Evolutionary conservation across 495 filamentous ascomycete species (phyloP), one percentile per base, ranked within the genome.

Genomic region (Daldinia vernicosa): DNA sequence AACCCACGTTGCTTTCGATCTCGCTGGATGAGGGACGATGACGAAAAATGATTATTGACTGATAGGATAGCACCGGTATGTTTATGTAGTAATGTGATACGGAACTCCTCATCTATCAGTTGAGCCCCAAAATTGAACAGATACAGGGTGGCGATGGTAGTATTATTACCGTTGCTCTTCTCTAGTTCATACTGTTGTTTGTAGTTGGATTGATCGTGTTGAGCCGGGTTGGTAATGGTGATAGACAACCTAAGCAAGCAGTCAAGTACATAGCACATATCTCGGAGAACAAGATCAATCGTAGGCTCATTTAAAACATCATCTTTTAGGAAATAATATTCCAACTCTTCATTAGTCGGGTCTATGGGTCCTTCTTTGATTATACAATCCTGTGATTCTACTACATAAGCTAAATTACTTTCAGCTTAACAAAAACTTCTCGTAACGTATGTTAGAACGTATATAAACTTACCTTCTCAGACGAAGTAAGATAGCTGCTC

Each of bases 41-140:
- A 52, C 33, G 51, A 62, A 62, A 45, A n/a, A 45, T 30, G 19
- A 43, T 63, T 27, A 27, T 51, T 24, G 15, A 53, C 52, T 59
- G 60, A 69, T 63, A 63, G 33, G 43, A 63, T 24, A 15, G n/a
- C 30, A 52, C 17, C 22, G 17, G 7, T 40, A 51, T 28, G 45
- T 47, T 24, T 43, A 35, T 65, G 50, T 37, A 19, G 54, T 56
- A 54, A 37, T 27, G 56, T 71, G 50, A 43, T 40, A 57, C 26
- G 28, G 60, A 62, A 22, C 39, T 45, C 43, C 68, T 47, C 51
- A 65, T 54, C 28, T 17, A 17, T 17, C 9, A 8, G 14, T 17
- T n/a, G 51, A 32, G 27, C 27, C 27, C 27, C 27, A 28, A 28
- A 28, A 28, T 5, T 28, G 27, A 6, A 28, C 4, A 28, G 27